phyloP scores from a whole-genome alignment of 2,329 filamentous ascomycete species.

The Verticillium klebahnii region DNA sequence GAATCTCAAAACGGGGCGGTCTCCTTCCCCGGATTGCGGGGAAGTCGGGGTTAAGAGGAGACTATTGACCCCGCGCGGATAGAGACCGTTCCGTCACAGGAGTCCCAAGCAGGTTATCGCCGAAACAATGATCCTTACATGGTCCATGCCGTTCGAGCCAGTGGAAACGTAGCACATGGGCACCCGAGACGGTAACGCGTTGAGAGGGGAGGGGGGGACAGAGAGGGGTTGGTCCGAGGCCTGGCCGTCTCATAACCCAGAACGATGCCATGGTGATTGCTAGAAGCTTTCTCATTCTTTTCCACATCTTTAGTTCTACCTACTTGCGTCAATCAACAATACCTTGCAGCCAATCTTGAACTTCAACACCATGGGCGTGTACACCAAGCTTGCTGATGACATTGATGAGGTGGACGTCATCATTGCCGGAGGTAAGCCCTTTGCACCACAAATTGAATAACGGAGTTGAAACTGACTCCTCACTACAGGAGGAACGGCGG shows the following conservation, averaged over 20 bases:
- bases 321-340: background rate
- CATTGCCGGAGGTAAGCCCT: constrained; percentile 38
- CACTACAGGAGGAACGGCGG: constrained; percentile 38
- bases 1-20: background rate
- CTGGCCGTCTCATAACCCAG: background rate
- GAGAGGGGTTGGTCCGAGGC: background rate
- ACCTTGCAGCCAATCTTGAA: background rate
- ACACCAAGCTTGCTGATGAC: constrained; percentile 20
- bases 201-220: background rate
- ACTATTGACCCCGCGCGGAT: background rate
- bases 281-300: background rate
- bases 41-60: background rate
- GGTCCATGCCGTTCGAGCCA: background rate
- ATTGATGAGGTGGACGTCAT: constrained; percentile 45
- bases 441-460: too few relatives aligned
- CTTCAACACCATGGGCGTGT: constrained; percentile 18
- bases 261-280: background rate
- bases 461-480: background rate
- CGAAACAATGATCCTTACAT: background rate
- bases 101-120: background rate
- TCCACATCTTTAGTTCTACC: background rate
- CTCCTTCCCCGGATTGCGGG: background rate
- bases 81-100: background rate
- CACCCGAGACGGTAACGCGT: background rate
- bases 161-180: background rate